Evolutionary conservation across 2,329 filamentous ascomycete species (phyloP).

Genomic region (Alternaria sp.): DNA sequence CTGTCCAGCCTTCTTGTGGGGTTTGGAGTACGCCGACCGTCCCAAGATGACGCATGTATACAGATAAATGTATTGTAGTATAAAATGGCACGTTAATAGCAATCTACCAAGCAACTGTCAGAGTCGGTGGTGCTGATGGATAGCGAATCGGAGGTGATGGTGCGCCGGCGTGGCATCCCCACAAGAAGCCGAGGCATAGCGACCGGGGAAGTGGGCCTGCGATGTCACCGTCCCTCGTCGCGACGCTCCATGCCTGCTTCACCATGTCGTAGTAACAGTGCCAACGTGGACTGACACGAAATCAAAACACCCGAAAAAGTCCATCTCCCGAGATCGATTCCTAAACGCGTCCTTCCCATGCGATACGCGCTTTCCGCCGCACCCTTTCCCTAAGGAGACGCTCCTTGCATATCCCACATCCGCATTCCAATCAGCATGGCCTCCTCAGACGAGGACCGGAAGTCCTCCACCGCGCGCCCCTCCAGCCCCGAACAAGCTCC

Average conservation of each 20-base stretch:
- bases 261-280: constrained; percentile 11
- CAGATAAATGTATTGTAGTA: neutral
- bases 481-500: constrained; percentile 44
- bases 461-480: constrained; percentile 11
- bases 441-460: constrained; percentile 22
- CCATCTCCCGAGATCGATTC: neutral
- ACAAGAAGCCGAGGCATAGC: constrained; percentile 24
- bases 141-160: constrained; percentile 12
- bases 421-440: constrained; percentile 17
- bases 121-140: neutral
- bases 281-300: neutral
- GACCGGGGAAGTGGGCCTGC: constrained; percentile 20
- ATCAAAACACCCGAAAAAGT: neutral
- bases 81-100: neutral
- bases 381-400: constrained; percentile 4
- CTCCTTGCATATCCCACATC: neutral
- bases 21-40: neutral
- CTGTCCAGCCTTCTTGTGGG: neutral
- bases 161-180: constrained; percentile 18
- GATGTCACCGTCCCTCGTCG: constrained; percentile 4
- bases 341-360: neutral
- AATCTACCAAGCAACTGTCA: neutral
- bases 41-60: neutral
- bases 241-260: neutral
- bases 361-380: neutral